These are phyloP conservation scores for Microdochium bolleyi DNA, from an alignment of 2,329 filamentous ascomycete genomes.

Conservation along the genomic window DNA sequence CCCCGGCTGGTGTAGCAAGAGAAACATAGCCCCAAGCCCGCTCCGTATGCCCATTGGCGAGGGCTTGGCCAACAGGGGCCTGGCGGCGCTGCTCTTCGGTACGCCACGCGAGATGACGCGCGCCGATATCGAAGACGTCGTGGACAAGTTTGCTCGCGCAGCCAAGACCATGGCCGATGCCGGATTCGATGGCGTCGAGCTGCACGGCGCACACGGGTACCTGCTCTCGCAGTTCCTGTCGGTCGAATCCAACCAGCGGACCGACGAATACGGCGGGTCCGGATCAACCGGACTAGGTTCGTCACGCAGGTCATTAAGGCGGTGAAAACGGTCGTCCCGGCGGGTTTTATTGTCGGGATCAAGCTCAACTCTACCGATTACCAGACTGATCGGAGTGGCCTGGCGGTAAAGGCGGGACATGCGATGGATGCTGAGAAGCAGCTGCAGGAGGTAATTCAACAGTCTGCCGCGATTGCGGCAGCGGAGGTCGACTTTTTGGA, in stretches of 20 bases:
- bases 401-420: not conserved
- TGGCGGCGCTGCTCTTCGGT: conserved; percentile 31
- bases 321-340: conserved; percentile 25
- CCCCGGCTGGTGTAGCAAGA: conserved; percentile 4
- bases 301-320: conserved; percentile 39
- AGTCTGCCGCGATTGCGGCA: conserved; percentile 29
- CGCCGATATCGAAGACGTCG: not conserved
- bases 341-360: conserved; percentile 38
- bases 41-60: conserved; percentile 30
- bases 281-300: conserved; percentile 36
- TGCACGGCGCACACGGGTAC: conserved; percentile 3
- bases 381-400: conserved; percentile 20
- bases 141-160: not conserved
- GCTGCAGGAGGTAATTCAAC: conserved; percentile 38
- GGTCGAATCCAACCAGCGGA: conserved; percentile 20
- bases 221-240: not conserved
- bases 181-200: conserved; percentile 1
- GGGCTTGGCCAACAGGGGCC: conserved; percentile 22
- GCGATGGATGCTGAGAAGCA: conserved; percentile 1
- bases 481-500: conserved; percentile 57
- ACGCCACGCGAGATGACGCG: conserved; percentile 13
- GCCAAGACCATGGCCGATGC: conserved; percentile 1
- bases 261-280: conserved; percentile 44
- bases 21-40: conserved; percentile 31
- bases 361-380: conserved; percentile 49